These are phyloP conservation scores for Aphanomyces invadans DNA, from an alignment of 352 stramenopile genomes.

Conservation along the genomic window DNA sequence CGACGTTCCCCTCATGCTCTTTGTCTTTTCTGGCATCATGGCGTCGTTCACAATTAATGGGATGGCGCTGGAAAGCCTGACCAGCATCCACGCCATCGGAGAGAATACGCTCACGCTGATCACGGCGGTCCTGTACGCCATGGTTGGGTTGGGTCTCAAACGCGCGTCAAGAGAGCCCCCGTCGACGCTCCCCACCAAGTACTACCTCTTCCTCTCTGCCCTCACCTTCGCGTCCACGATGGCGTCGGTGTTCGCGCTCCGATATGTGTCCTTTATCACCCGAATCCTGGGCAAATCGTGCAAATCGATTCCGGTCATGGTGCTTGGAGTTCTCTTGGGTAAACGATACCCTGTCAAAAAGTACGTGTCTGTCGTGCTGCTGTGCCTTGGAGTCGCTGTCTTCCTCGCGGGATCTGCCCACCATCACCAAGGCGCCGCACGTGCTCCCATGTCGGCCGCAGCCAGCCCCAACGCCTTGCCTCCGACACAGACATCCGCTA, in stretches of 20 bases:
- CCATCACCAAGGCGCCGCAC: not conserved
- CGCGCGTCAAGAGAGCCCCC: constrained; percentile 51
- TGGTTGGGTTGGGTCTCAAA: constrained; percentile 51
- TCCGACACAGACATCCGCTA: not conserved
- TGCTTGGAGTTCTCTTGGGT: constrained; percentile 59
- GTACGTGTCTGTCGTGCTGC: constrained; percentile 65
- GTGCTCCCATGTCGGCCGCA: not conserved
- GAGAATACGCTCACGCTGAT: constrained; percentile 81
- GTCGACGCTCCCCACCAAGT: constrained; percentile 64
- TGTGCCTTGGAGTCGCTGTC: constrained; percentile 62
- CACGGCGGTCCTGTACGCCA: constrained; percentile 69
- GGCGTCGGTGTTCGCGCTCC: constrained; percentile 70
- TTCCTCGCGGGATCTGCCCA: constrained; percentile 34
- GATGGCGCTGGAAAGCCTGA: constrained; percentile 77
- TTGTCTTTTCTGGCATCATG: constrained; percentile 78
- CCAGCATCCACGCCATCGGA: constrained; percentile 64
- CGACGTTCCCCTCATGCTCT: constrained; percentile 29
- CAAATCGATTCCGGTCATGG: constrained; percentile 83
- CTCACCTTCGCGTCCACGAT: constrained; percentile 74
- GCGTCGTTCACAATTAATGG: constrained; percentile 78
- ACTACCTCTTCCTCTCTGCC: constrained; percentile 50
- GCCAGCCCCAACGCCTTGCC: too few species aligned
- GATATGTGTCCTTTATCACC: constrained; percentile 82
- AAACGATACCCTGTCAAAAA: constrained; percentile 79
- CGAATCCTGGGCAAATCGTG: constrained; percentile 81